phyloP scores from a whole-genome alignment of 2,329 filamentous ascomycete genomes.

The Lasiodiplodia hormozganensis region DNA sequence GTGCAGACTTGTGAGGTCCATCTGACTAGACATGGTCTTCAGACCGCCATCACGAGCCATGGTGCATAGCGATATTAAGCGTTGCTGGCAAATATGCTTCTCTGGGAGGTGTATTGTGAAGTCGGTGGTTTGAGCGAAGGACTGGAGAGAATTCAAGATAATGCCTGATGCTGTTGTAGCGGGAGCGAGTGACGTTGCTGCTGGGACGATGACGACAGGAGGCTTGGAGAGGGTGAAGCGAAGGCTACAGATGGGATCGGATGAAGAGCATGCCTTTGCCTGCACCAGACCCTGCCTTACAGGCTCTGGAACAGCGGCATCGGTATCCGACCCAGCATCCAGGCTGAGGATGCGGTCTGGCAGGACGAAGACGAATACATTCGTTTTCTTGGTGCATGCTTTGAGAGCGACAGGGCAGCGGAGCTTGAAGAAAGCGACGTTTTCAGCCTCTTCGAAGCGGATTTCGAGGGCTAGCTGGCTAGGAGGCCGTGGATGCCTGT shows the following conservation, averaged over 20 bases:
- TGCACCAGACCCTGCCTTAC: slow-evolving; percentile 1
- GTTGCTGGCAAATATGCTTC: neutral
- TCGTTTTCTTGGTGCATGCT: slow-evolving; percentile 9
- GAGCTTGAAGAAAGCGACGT: slow-evolving; percentile 12
- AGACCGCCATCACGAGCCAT: neutral
- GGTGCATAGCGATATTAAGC: neutral
- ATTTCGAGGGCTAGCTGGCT: slow-evolving; percentile 10
- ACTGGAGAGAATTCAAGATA: slow-evolving; percentile 39
- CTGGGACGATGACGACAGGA: neutral
- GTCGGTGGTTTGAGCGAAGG: slow-evolving; percentile 33
- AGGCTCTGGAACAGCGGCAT: neutral
- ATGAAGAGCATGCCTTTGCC: neutral
- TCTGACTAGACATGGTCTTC: neutral
- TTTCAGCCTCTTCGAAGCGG: slow-evolving; percentile 6
- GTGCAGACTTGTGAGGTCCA: slow-evolving; percentile 6
- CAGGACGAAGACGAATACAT: slow-evolving; percentile 9
- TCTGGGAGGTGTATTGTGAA: slow-evolving; percentile 15
- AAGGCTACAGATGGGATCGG: slow-evolving; percentile 2
- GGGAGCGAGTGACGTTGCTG: slow-evolving; percentile 2
- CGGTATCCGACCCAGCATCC: neutral
- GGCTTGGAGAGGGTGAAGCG: slow-evolving; percentile 14
- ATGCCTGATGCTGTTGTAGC: slow-evolving; percentile 44
- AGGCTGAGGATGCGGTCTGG: slow-evolving; percentile 4
- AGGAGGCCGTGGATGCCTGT: neutral
- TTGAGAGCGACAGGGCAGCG: slow-evolving; percentile 7